These are phyloP conservation scores for Elsinoe arachidis DNA, from an alignment of 2,329 filamentous ascomycete species.

Conservation along the genomic window DNA sequence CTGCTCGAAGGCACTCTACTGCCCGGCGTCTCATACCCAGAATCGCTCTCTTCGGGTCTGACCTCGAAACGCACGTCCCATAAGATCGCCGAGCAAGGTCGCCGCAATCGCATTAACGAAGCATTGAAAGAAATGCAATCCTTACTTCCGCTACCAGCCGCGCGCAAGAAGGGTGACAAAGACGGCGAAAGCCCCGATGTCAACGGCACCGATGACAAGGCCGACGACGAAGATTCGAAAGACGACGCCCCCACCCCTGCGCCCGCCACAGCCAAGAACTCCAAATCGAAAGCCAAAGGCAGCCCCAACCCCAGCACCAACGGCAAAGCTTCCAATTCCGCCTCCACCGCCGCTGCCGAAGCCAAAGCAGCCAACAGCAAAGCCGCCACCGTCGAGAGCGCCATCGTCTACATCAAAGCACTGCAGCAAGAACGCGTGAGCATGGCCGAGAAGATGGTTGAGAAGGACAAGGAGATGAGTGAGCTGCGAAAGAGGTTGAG, in stretches of 20 bases:
- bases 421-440: constrained; percentile 52
- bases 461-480: constrained; percentile 25
- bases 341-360: constrained; percentile 20
- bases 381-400: constrained; percentile 93
- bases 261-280: too few species aligned
- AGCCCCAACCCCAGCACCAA: constrained; percentile 17
- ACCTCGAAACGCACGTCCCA: constrained; percentile 96
- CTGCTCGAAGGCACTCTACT: constrained; percentile 88
- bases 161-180: background rate
- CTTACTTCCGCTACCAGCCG: constrained; percentile 54
- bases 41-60: constrained; percentile 81
- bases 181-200: constrained; percentile 36
- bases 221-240: constrained; percentile 32
- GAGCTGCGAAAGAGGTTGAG: constrained; percentile 11
- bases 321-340: constrained; percentile 20
- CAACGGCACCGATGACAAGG: constrained; percentile 31
- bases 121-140: constrained; percentile 86
- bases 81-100: constrained; percentile 94
- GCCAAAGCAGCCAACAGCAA: constrained; percentile 67
- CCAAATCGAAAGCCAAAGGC: background rate
- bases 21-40: constrained; percentile 74
- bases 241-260: constrained; percentile 19
- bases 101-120: constrained; percentile 88
- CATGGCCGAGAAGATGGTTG: constrained; percentile 21
- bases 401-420: constrained; percentile 88